A percentile compares a stretch with the other conserved stretches of the same genome.
These are phyloP conservation scores for Suhomyces terraborum DNA, from an alignment of 1,139 yeast genomes.

Conservation along the genomic window DNA sequence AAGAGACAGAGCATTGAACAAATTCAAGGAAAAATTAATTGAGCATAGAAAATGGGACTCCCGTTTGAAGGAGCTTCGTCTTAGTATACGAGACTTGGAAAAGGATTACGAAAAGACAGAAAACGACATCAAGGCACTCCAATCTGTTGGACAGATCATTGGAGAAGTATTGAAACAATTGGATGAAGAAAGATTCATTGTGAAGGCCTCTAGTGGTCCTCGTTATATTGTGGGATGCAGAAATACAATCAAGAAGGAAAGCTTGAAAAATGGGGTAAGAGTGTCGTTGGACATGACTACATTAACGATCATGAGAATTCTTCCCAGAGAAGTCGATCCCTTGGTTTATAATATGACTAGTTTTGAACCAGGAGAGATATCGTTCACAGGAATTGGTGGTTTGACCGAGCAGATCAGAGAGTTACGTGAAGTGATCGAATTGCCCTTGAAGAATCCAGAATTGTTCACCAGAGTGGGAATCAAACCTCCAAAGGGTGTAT, in stretches of 20 bases:
- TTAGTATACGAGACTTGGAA: constrained; percentile 82
- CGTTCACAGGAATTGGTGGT: constrained; percentile 97
- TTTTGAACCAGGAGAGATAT: constrained; percentile 93
- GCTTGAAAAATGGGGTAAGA: constrained; percentile 88
- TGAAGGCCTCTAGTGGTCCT: constrained; percentile 97
- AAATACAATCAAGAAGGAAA: constrained; percentile 82
- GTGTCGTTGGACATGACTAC: constrained; percentile 98
- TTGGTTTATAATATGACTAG: constrained; percentile 98
- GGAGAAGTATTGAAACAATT: constrained; percentile 97
- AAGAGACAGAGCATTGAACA: constrained; percentile 75
- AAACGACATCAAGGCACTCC: constrained; percentile 94
- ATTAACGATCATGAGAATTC: constrained; percentile 92
- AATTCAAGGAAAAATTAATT: constrained; percentile 80
- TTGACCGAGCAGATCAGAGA: constrained; percentile 94
- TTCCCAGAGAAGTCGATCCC: constrained; percentile 98
- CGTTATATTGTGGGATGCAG: constrained; percentile 97
- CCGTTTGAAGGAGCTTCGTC: constrained; percentile 79
- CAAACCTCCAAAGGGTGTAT: constrained; percentile 96
- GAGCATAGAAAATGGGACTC: constrained; percentile 97
- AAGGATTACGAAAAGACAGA: constrained; percentile 90
- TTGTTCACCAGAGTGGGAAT: constrained; percentile 94
- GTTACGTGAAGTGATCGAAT: constrained; percentile 94
- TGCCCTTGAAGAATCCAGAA: constrained; percentile 97
- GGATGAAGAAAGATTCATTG: constrained; percentile 93
- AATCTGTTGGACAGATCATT: constrained; percentile 95